Evolutionary conservation across 1,139 yeast species (phyloP), one percentile per base, ranked within the genome.

Genomic region (Suhomyces yuchorum): DNA sequence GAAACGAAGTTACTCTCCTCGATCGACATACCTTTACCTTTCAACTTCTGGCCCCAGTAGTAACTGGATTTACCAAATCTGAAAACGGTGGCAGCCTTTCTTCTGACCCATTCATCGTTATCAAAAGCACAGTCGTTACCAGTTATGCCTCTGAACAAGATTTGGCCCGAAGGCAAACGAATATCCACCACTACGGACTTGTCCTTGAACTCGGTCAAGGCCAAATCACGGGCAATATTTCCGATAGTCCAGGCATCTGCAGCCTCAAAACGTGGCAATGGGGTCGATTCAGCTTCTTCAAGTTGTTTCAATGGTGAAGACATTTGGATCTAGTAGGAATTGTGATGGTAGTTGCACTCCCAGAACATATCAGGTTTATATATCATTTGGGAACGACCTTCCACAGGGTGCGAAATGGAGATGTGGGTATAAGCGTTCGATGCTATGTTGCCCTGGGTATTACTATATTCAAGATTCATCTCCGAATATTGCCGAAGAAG

Each of bases 71-170:
- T 71, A 23, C 78, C 79, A 56, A 78, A 80, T 52, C 84, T 70
- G 46, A 73, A 58, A 1, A 79, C 86, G 1, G 83, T 69, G 42
- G 68, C 74, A 51, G 70, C 68, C 66, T 83, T 83, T 52, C 87
- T 73, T 28, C 68, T 66, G 26, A 82, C 78, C 87, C 87, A 83
- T 39, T 67, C 62, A 55, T 82, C 85, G 59, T 83, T 82, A 60
- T 83, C 87, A 9, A 67, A 60, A 11, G 71, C 64, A 11, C 81
- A 70, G 0, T 71, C 71, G 4, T 73, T 65, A 7, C 67, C 67
- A 26, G 80, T 68, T 19, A 75, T 70, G 20, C 81, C 65, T 52
- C 80, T 84, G 68, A 82, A 83, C 47, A 79, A 62, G 6, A 72
- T 68, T 48, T 81, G 85, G 3, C 84, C 84, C 37, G 68, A 67